These are phyloP conservation scores for Onygena corvina DNA, from an alignment of 2,329 filamentous ascomycete genomes.

Conservation along the genomic window DNA sequence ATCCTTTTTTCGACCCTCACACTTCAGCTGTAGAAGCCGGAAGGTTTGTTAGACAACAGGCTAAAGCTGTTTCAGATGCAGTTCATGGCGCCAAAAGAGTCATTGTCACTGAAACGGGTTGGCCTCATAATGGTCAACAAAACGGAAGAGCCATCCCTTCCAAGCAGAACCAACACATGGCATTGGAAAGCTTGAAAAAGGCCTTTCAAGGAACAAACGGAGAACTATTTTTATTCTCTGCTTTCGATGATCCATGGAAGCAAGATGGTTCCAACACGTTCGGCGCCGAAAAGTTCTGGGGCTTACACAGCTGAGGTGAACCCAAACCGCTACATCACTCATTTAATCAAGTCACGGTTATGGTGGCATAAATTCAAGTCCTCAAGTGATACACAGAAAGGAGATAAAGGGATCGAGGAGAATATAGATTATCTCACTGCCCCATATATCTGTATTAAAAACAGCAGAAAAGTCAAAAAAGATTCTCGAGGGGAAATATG, in stretches of 20 bases:
- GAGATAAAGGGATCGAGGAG: not conserved
- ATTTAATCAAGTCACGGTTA: not conserved
- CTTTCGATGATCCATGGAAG: slow-evolving; percentile 76
- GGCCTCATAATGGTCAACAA: slow-evolving; percentile 56
- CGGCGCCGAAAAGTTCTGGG: slow-evolving; percentile 67
- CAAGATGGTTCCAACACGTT: slow-evolving; percentile 48
- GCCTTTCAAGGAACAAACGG: slow-evolving; percentile 39
- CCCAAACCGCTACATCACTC: not conserved
- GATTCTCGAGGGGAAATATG: not conserved
- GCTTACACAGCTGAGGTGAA: slow-evolving; percentile 24
- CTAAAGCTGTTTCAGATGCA: slow-evolving; percentile 33
- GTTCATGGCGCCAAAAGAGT: slow-evolving; percentile 48
- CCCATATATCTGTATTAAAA: not conserved
- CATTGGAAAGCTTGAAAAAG: slow-evolving; percentile 52
- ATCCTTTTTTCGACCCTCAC: slow-evolving; percentile 68
- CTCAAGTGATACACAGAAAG: not conserved
- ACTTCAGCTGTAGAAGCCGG: slow-evolving; percentile 51
- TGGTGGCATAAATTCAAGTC: not conserved
- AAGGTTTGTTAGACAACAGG: slow-evolving; percentile 50
- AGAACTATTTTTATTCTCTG: slow-evolving; percentile 60
- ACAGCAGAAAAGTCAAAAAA: not conserved
- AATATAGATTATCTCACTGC: not conserved
- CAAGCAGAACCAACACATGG: slow-evolving; percentile 51
- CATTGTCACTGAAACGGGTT: slow-evolving; percentile 72
- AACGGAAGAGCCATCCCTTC: slow-evolving; percentile 62